Conservation (phyloP, 306 rosid genomes). For the Cajanus cajan region DNA sequence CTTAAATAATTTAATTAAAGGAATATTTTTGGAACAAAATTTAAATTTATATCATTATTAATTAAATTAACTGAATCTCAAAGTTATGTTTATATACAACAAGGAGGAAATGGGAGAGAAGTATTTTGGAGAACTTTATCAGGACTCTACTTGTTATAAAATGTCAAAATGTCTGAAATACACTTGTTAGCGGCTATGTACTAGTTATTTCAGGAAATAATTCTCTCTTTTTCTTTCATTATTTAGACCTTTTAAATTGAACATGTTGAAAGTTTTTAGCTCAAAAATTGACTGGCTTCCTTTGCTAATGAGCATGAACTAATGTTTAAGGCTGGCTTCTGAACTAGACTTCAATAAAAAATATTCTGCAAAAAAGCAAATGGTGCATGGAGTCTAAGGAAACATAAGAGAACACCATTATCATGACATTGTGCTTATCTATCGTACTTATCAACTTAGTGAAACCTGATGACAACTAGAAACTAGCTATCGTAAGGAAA, state of each 20-base stretch:
- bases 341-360: neutral
- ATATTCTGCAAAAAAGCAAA: neutral
- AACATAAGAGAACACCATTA: neutral
- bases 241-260: neutral
- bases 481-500: neutral
- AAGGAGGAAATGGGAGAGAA: constrained; percentile 4
- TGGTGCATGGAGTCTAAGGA: neutral
- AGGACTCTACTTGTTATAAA: constrained; percentile 5
- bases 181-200: neutral
- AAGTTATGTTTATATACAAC: neutral
- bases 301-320: neutral
- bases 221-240: neutral
- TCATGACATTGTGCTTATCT: neutral
- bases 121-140: neutral
- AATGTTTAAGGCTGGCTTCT: neutral
- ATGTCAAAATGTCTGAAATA: neutral
- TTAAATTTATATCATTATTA: too few species aligned
- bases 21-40: too few species aligned
- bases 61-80: neutral
- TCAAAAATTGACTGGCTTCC: constrained; percentile 8
- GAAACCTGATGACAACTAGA: neutral
- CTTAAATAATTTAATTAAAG: too few species aligned
- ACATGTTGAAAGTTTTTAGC: neutral
- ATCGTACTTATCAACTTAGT: neutral
- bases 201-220: constrained; percentile 4